A percentile compares a stretch with the other conserved stretches of the same genome.
Conservation (phyloP, 2,329 filamentous ascomycete genomes). For the Colletotrichum paranaense region DNA sequence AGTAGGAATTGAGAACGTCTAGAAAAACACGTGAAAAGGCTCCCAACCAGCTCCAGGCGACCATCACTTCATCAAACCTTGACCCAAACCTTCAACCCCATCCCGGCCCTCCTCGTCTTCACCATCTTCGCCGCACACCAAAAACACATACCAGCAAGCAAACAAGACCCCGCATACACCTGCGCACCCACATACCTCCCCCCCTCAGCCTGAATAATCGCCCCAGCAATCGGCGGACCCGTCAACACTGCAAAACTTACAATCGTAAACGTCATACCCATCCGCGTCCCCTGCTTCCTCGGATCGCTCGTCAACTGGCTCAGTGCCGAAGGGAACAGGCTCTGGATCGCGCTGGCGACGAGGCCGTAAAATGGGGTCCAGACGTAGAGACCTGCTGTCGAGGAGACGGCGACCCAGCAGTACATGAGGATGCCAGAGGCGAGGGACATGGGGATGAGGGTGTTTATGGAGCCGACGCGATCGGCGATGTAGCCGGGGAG, state of each 20-base stretch:
- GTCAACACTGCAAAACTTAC: slow-evolving; percentile 64
- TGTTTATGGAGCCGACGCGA: slow-evolving; percentile 67
- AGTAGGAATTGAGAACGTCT: not conserved
- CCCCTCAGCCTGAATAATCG: slow-evolving; percentile 54
- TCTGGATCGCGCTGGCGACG: slow-evolving; percentile 71
- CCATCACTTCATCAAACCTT: slow-evolving; percentile 46
- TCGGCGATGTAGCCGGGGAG: slow-evolving; percentile 70
- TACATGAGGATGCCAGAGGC: slow-evolving; percentile 57
- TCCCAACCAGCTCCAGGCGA: too few species aligned
- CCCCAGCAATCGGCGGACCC: slow-evolving; percentile 63
- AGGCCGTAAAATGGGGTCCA: slow-evolving; percentile 75
- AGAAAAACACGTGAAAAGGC: not conserved
- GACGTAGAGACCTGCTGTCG: slow-evolving; percentile 64
- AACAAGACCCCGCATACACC: slow-evolving; percentile 55
- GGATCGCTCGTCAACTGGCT: slow-evolving; percentile 65
- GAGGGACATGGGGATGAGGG: slow-evolving; percentile 62
- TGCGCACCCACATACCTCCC: slow-evolving; percentile 61
- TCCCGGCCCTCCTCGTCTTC: slow-evolving; percentile 50
- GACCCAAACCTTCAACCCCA: slow-evolving; percentile 47
- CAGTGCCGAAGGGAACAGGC: slow-evolving; percentile 72
- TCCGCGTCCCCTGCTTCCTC: slow-evolving; percentile 62
- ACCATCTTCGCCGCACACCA: slow-evolving; percentile 51
- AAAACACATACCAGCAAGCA: slow-evolving; percentile 55
- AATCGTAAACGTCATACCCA: slow-evolving; percentile 70
- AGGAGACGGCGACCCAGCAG: slow-evolving; percentile 68